Conservation (phyloP, 805 yeast genomes). For the Clavispora vitiphila region DNA sequence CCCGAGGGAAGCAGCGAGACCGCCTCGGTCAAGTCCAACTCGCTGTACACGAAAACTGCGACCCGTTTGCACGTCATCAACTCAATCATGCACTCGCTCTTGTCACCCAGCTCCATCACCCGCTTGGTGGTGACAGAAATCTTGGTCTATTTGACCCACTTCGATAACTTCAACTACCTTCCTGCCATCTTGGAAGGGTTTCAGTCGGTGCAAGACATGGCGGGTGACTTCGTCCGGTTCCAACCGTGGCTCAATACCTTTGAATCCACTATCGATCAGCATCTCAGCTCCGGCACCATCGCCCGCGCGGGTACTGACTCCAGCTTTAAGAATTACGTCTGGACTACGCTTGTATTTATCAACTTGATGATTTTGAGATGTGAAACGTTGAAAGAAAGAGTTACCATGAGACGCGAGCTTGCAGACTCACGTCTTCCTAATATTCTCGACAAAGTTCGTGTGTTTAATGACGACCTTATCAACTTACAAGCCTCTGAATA, state of each 20-base stretch:
- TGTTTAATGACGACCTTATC: slow-evolving; percentile 25
- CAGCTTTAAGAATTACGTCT: slow-evolving; percentile 27
- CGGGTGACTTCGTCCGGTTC: slow-evolving; percentile 31
- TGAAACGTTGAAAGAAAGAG: slow-evolving; percentile 22
- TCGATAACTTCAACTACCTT: slow-evolving; percentile 15
- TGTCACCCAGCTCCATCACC: slow-evolving; percentile 37
- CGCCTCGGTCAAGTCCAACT: slow-evolving; percentile 2
- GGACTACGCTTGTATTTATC: slow-evolving; percentile 33
- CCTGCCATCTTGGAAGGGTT: slow-evolving; percentile 28
- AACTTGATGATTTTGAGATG: slow-evolving; percentile 30
- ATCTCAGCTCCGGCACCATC: slow-evolving; percentile 12
- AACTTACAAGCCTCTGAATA: slow-evolving; percentile 35
- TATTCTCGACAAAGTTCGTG: slow-evolving; percentile 31
- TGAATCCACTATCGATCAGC: slow-evolving; percentile 32
- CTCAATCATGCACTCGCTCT: slow-evolving; percentile 33
- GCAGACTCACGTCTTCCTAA: slow-evolving; percentile 30
- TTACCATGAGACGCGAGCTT: slow-evolving; percentile 30
- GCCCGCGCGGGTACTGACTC: slow-evolving; percentile 12
- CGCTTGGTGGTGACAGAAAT: slow-evolving; percentile 39
- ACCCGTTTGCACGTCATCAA: slow-evolving; percentile 31
- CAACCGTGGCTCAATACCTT: slow-evolving; percentile 40
- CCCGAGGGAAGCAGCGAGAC: slow-evolving; percentile 4
- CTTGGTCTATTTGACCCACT: slow-evolving; percentile 30
- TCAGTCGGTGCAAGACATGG: slow-evolving; percentile 27
- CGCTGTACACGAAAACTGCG: slow-evolving; percentile 17